Evolutionary conservation across 495 filamentous ascomycete species (phyloP).

Genomic region (Echria macrotheca): DNA sequence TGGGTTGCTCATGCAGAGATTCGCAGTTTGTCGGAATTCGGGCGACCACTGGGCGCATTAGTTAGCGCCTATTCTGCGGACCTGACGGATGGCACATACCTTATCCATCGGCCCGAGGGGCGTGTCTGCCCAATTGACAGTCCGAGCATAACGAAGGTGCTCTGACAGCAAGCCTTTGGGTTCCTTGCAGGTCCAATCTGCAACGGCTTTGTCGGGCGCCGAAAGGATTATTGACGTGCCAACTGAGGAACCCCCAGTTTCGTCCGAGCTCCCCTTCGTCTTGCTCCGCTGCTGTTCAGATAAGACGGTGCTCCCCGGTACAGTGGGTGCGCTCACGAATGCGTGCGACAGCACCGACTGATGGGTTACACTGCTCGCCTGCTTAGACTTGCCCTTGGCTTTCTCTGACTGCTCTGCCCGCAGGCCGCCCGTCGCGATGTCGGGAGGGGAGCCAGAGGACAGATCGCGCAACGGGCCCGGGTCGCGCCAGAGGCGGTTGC

Average conservation of each 20-base stretch:
- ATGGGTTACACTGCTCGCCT: not conserved
- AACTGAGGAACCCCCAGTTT: slow-evolving; percentile 9
- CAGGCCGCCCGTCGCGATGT: slow-evolving; percentile 17
- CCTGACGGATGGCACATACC: too few species aligned
- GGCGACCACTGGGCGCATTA: too few species aligned
- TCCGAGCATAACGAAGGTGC: slow-evolving; percentile 57
- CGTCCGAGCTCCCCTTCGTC: slow-evolving; percentile 20
- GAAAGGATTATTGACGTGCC: slow-evolving; percentile 16
- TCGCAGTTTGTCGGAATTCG: slow-evolving; percentile 57
- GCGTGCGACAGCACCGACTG: not conserved
- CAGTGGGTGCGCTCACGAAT: not conserved
- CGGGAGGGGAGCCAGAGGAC: slow-evolving; percentile 15
- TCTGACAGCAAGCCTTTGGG: slow-evolving; percentile 23
- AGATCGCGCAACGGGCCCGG: slow-evolving; percentile 12
- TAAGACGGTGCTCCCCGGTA: slow-evolving; percentile 7
- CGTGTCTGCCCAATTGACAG: slow-evolving; percentile 56
- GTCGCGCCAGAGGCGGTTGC: slow-evolving; percentile 20
- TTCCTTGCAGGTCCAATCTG: slow-evolving; percentile 25
- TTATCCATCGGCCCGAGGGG: slow-evolving; percentile 56
- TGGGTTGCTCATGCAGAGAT: slow-evolving; percentile 59
- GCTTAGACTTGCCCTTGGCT: slow-evolving; percentile 2
- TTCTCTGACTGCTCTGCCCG: slow-evolving; percentile 10
- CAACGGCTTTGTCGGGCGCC: slow-evolving; percentile 16
- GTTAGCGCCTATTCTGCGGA: too few species aligned
- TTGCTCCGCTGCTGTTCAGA: slow-evolving; percentile 9